Base-by-base conservation (phyloP, 2,329 filamentous ascomycete species). In the Ustilaginoidea virens region DNA sequence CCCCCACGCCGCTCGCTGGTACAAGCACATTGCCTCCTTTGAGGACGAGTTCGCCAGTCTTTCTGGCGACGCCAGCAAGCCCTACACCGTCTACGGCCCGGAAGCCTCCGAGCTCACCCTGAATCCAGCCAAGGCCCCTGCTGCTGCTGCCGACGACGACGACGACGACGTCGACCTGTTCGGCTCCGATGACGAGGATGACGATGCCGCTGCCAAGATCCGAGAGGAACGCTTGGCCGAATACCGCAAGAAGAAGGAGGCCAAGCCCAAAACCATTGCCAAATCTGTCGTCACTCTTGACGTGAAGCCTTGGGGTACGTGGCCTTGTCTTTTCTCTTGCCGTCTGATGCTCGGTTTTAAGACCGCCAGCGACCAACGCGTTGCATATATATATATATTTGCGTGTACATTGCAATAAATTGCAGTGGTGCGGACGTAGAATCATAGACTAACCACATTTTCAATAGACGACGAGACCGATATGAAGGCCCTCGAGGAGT, bases 231-330 rank as follows among this genome's bases (percentile, higher is more conserved):
- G 85, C 55, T 69, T 98, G 44, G 85, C 74, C 37, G 87, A 87
- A 58, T 94, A 94, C 75, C 78, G 72, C 58, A 80, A 83, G 69
- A 96, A 96, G 81, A 94, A 94, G 80, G 83, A 79, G 44, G 70
- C 69, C 58, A 93, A 93, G 74, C 63, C 68, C 42, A 94, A 96
- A 82, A 69, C 74, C 44, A 76, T 77, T 38, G 90, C 90, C 56
- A 98, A 98, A 74, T 96, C 87, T 36, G 67, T 96, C 38, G 85
- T 96, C 50, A 96, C 85, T 42, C 49, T 98, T 44, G 87, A 96
- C 49, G 80, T 98, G 44, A 98, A 98, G 75, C 90, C 90, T 51
- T 96, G 90, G 87, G 90, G 87, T 93, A 80, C 45, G 80, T 67
- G n/a, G 9, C 9, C 19, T 20, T 11, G 7, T 11, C 19, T 20